Evolutionary conservation across 139 green algal species (phyloP).

Genomic region (Zygnema circumcarinatum): DNA sequence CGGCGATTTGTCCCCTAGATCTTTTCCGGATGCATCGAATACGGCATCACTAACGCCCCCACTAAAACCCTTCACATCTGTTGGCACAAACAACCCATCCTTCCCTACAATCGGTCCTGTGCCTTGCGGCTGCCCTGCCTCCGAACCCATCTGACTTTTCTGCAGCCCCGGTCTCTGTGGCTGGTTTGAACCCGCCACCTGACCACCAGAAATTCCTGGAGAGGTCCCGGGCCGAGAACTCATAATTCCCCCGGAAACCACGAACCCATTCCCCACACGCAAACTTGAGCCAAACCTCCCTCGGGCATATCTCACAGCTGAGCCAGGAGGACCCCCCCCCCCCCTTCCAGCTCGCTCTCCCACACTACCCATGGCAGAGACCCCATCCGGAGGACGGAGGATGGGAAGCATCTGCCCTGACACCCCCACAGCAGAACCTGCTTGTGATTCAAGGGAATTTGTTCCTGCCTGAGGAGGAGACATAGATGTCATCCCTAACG

Average conservation of each 20-base stretch:
- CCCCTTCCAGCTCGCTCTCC: neutral
- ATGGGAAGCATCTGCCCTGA: too few relatives aligned
- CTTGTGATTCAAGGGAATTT: neutral
- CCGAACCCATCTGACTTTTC: neutral
- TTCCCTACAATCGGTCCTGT: neutral
- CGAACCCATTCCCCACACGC: neutral
- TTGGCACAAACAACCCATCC: neutral
- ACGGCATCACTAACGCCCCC: neutral
- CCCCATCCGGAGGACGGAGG: neutral
- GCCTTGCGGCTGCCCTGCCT: neutral
- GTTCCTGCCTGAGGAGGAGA: conserved; percentile 25
- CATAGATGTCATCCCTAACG: conserved; percentile 49
- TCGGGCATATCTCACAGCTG: neutral
- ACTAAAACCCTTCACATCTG: neutral
- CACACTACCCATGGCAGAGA: neutral
- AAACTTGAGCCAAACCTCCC: neutral
- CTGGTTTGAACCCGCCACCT: neutral
- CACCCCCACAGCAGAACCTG: neutral
- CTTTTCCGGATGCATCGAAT: neutral
- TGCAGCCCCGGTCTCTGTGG: neutral
- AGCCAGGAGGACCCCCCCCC: neutral
- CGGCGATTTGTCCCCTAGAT: neutral
- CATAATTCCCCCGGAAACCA: neutral
- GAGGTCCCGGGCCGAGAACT: neutral
- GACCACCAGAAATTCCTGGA: neutral